Evolutionary conservation across 805 yeast genomes (phyloP).

Genomic region (Kurtzmaniella fragi): DNA sequence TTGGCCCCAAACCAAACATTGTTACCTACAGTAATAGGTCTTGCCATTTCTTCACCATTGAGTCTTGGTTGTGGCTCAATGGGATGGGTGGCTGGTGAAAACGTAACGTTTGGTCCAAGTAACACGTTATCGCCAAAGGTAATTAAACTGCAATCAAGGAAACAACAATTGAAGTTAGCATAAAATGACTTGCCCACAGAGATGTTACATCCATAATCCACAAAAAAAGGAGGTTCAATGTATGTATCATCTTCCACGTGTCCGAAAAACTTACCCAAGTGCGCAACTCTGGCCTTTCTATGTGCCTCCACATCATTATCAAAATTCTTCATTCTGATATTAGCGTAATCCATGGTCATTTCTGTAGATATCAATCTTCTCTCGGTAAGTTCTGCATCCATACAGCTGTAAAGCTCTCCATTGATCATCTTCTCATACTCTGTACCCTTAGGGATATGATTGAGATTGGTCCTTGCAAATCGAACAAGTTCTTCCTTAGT

Average conservation of each 20-base stretch:
- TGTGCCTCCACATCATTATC: constrained; percentile 21
- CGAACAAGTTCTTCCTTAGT: constrained; percentile 28
- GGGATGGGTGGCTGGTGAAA: constrained; percentile 64
- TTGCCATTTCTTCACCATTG: constrained; percentile 47
- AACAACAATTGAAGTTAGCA: constrained; percentile 50
- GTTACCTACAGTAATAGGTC: constrained; percentile 55
- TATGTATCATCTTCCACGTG: constrained; percentile 31
- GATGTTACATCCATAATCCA: constrained; percentile 66
- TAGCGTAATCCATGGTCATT: constrained; percentile 26
- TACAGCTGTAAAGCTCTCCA: constrained; percentile 41
- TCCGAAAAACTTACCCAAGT: constrained; percentile 45
- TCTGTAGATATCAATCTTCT: constrained; percentile 31
- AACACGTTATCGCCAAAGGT: constrained; percentile 55
- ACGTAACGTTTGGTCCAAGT: constrained; percentile 59
- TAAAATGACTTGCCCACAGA: constrained; percentile 54
- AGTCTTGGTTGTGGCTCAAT: constrained; percentile 42
- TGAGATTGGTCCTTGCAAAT: constrained; percentile 27
- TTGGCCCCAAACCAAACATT: constrained; percentile 66
- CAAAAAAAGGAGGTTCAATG: constrained; percentile 55
- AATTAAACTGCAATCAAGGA: constrained; percentile 58
- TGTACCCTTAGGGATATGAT: constrained; percentile 28
- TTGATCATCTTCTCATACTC: constrained; percentile 56
- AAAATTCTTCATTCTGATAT: constrained; percentile 28
- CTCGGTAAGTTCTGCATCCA: constrained; percentile 19
- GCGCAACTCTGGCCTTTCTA: constrained; percentile 30